Conservation (phyloP, 2,329 filamentous ascomycete genomes). For the Ciborinia camelliae region DNA sequence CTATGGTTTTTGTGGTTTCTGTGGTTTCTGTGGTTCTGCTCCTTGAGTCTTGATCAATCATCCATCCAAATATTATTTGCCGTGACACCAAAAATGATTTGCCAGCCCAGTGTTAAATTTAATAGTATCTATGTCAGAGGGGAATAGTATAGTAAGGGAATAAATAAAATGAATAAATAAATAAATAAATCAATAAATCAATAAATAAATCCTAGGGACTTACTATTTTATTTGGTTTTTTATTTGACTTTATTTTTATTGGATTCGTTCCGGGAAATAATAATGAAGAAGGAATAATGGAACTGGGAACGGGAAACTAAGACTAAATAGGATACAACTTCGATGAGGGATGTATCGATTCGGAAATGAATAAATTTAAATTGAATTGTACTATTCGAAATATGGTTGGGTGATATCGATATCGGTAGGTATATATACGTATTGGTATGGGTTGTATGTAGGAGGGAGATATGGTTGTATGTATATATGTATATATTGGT, state of each 20-base stretch:
- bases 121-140: too few species aligned
- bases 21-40: not conserved
- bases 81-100: not conserved
- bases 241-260: too few species aligned
- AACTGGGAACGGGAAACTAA: not conserved
- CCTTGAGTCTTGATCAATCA: not conserved
- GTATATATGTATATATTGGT: too few species aligned
- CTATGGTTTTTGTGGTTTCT: not conserved
- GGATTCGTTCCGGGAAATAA: constrained; percentile 11
- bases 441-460: not conserved
- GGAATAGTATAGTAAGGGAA: too few species aligned
- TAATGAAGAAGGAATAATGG: not conserved
- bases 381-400: not conserved
- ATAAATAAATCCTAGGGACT: too few species aligned
- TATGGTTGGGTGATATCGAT: not conserved
- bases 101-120: too few species aligned
- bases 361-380: constrained; percentile 5
- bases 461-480: too few species aligned
- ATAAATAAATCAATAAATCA: too few species aligned
- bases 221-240: too few species aligned
- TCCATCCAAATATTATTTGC: not conserved
- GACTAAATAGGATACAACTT: not conserved
- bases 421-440: too few species aligned
- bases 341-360: not conserved
- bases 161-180: too few species aligned